Evolutionary conservation across 768 basidiomycete species (phyloP), one percentile per base, ranked within the genome.

Genomic region (Suillus variegatus): DNA sequence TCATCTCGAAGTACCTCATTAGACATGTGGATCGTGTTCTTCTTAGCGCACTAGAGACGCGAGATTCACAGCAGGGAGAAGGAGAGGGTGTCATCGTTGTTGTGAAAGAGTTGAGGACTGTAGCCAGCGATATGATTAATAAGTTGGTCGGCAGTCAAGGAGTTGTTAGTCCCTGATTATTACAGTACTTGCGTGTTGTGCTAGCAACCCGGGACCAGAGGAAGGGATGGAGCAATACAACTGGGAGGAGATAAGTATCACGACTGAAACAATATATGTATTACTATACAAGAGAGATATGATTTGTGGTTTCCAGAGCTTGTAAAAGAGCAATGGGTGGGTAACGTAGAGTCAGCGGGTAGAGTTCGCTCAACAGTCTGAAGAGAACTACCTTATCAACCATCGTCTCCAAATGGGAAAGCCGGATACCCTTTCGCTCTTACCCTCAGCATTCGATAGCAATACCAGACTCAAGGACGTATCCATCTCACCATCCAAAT

Each of bases 251-350:
- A 47, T n/a, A 47, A n/a, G 12, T 47, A 22, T 47, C 12, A 22
- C 1, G n/a, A 47, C n/a, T 4, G 12, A 22, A 47, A 22, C 5
- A 47, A 47, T 12, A 43, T 43, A 43, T n/a, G n/a, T n/a, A n/a
- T n/a, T n/a, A n/a, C n/a, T 18, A 18, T 43, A 43, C 18, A 43
- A 3, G 18, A 77, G 58, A 80, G 91, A 57, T 95, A 95, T 69
- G 70, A 86, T 46, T 73, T 76, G 18, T 93, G 90, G 90, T 72
- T 76, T 10, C 72, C 73, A 25, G 85, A 78, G 2, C 84, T 92
- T 66, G 84, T 79, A 69, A 77, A 76, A 47, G 71, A 87, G 68
- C 88, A 32, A 77, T 87, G 41, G 85, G 93, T 92, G 70, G 62
- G 85, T 73, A 25, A 61, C n/a, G n/a, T 35, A 35, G 60, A 56